Evolutionary conservation across 352 stramenopile species (phyloP).

Genomic region (Globisporangium megalacanthum): DNA sequence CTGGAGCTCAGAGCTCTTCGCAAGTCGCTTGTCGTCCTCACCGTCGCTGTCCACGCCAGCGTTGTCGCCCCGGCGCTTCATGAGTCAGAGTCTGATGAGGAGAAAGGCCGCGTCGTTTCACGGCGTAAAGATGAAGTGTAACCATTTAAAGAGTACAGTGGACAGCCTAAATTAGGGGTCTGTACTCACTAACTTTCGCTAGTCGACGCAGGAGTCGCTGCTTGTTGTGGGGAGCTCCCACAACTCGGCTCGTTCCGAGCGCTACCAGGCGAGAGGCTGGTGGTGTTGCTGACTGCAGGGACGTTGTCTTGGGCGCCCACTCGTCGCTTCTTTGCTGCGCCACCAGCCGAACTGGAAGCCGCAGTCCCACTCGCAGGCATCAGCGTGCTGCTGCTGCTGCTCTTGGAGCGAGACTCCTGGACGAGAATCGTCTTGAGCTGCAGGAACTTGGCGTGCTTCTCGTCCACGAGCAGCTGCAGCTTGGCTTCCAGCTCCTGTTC

Average conservation of each 20-base stretch:
- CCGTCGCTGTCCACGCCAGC: constrained; percentile 16
- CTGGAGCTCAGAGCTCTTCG: constrained; percentile 4
- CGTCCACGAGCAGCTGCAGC: constrained; percentile 43
- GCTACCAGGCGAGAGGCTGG: neutral
- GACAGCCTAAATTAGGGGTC: too few species aligned
- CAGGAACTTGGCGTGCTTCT: constrained; percentile 72
- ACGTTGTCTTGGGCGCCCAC: neutral
- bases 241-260: neutral
- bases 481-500: constrained; percentile 38
- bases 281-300: neutral
- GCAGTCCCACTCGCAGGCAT: neutral
- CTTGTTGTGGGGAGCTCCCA: neutral
- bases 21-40: neutral
- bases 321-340: constrained; percentile 19
- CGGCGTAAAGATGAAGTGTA: neutral
- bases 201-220: too few species aligned
- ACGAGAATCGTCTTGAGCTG: constrained; percentile 71
- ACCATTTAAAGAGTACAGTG: too few species aligned
- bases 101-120: neutral
- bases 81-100: neutral
- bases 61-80: constrained; percentile 19
- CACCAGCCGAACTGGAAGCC: neutral
- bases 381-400: constrained; percentile 1
- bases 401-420: constrained; percentile 54
- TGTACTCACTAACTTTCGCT: too few species aligned